Conservation (phyloP, 306 rosid genomes). For the Hylodesmum podocarpum region DNA sequence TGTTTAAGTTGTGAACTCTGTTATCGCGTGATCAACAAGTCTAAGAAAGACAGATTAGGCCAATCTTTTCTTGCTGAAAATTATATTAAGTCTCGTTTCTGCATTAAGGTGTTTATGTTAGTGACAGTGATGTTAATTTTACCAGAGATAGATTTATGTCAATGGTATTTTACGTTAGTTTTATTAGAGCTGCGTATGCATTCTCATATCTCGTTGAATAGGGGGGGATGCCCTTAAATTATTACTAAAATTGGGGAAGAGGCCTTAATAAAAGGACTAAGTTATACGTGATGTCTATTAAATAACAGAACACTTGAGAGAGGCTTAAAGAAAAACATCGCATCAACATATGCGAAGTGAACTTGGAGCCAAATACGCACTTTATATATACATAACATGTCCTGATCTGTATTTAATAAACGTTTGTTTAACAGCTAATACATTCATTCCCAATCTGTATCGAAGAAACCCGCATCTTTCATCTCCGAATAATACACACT, state of each 20-base stretch:
- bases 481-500: constrained; percentile 70
- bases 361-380: too few species aligned
- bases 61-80: not conserved
- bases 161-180: not conserved
- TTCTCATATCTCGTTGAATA: not conserved
- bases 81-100: not conserved
- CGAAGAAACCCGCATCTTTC: constrained; percentile 81
- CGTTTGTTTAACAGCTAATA: not conserved
- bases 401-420: not conserved
- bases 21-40: not conserved
- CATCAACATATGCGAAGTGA: too few species aligned
- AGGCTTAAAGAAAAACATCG: not conserved
- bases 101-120: not conserved
- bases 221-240: too few species aligned
- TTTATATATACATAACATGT: constrained; percentile 23
- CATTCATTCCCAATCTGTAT: constrained; percentile 19
- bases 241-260: not conserved
- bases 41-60: not conserved
- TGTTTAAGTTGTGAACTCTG: constrained; percentile 19
- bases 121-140: not conserved
- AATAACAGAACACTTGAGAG: not conserved
- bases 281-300: not conserved
- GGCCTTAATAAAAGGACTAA: not conserved
- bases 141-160: not conserved
- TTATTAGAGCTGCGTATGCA: not conserved